Evolutionary conservation across 2,329 filamentous ascomycete species (phyloP), one percentile per base, ranked within the genome.

Genomic region (Alternaria consortialis): DNA sequence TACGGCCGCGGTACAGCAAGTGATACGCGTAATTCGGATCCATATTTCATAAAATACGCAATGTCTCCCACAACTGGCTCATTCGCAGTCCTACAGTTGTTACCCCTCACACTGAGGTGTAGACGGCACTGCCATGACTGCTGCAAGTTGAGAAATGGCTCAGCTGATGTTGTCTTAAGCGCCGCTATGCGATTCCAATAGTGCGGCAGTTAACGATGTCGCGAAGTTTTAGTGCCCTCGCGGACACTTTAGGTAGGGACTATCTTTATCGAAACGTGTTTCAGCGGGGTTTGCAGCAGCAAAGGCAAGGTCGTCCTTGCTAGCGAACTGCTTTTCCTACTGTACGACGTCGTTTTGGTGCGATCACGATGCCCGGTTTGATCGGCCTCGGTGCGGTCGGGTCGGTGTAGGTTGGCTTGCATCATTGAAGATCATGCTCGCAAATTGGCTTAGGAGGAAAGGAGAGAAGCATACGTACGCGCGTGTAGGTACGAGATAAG

Each of bases 241-340:
- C 44, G 27, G 36, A 25, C 40, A 17, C 44, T 54, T 36, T n/a
- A 17, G 34, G 50, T 54, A 55, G 15, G 15, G 32, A 31, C 42
- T 42, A n/a, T 58, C n/a, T 55, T 47, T 47, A 54, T 54, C 56
- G 56, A 58, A 58, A 58, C 56, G 51, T 42, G 56, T 58, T 58
- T 58, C 25, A 37, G 42, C 31, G 50, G 32, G 42, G 52, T 29
- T 27, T 47, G 39, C n/a, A 37, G 46, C 46, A 15, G 31, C 29
- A 31, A 34, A 15, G 46, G 31, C 46, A 50, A 50, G 31, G 51
- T 34, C 27, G 51, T 36, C 31, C 46, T 50, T 50, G 46, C 25
- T 32, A 50, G 34, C 46, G 20, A 36, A 50, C 31, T 36, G 32
- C 46, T 50, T 13, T 37, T n/a, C 32, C 20, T 9, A 20, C 20